These are phyloP conservation scores for Eutrema salsugineum DNA, from an alignment of 441 rosid species.

Conservation along the genomic window DNA sequence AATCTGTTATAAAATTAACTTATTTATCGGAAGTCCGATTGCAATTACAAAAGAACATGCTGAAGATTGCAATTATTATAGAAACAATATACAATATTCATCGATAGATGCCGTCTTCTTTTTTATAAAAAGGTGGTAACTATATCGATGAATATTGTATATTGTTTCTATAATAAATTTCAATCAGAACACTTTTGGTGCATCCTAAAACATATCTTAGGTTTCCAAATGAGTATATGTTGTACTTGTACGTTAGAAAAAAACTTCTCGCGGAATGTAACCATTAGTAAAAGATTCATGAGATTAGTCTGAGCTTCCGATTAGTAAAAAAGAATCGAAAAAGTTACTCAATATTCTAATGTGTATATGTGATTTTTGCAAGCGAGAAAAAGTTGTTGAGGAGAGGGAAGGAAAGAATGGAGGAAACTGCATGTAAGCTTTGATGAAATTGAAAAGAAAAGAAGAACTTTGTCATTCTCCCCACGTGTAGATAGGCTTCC, in stretches of 20 bases:
- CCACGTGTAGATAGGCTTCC: constrained; percentile 41
- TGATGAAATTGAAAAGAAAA: constrained; percentile 9
- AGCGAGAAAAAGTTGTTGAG: background rate
- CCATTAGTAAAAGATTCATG: background rate
- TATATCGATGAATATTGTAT: background rate
- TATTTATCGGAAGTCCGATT: background rate
- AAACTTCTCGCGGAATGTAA: background rate
- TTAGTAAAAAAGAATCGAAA: too few species aligned
- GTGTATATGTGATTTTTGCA: too few species aligned
- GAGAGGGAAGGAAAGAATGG: background rate
- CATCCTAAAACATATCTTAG: too few species aligned
- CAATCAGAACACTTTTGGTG: background rate
- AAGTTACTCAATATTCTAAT: too few species aligned
- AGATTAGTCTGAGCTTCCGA: too few species aligned
- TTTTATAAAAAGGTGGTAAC: too few species aligned
- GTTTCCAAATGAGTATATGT: background rate
- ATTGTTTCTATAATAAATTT: background rate
- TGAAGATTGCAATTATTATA: too few species aligned
- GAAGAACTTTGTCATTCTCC: constrained; percentile 44
- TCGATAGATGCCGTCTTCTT: too few species aligned
- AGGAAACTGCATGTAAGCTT: constrained; percentile 10
- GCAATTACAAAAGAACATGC: background rate
- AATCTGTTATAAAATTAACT: background rate
- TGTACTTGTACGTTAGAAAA: background rate
- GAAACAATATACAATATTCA: too few species aligned